Evolutionary conservation across 1,284 basidiomycete species (phyloP), one percentile per base, ranked within the genome.

Genomic region (Ustilago cynodontis): DNA sequence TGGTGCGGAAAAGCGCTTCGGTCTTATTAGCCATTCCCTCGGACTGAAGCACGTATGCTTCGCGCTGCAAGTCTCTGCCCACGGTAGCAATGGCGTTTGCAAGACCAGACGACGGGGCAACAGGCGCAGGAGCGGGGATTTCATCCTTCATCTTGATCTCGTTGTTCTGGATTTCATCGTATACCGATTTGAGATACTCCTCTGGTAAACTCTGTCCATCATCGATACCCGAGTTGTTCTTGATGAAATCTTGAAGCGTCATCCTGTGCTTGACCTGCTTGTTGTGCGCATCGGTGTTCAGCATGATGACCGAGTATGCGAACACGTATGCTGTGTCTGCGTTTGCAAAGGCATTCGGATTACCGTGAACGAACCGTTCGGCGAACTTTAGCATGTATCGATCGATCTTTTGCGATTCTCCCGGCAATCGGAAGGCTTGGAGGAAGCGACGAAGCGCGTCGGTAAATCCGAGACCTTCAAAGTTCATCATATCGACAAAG

Each of bases 111-210:
- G 77, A 45, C 28, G 77, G 66, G 56, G 56, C 28, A 3, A 57
- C 62, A 3, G 67, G 61, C 33, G 71, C 69, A 13, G 69, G 63
- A 1, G 69, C 56, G 3, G 75, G 50, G 47, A 78, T 77, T 45
- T 86, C 85, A 67, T 85, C 85, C 78, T 85, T 82, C 84, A 86
- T 84, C 82, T 86, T 86, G 77, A 86, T 86, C 71, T 86, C 85
- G 68, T 86, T 65, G 65, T 73, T 77, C 70, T 84, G 82, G 41
- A 86, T 86, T 56, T 85, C 84, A 54, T 86, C 84, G 57, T 77
- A 86, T 26, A 86, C 81, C 13, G 69, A 59, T 2, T 58, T 61
- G 33, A 85, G 59, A 54, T 82, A 85, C 45, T 83, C 82, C 35
- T 86, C 84, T 3, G 84, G 78, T 43, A 86, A 58, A 59, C 70